Conservation (phyloP, 495 filamentous ascomycete genomes). For the Daldinia vernicosa region DNA sequence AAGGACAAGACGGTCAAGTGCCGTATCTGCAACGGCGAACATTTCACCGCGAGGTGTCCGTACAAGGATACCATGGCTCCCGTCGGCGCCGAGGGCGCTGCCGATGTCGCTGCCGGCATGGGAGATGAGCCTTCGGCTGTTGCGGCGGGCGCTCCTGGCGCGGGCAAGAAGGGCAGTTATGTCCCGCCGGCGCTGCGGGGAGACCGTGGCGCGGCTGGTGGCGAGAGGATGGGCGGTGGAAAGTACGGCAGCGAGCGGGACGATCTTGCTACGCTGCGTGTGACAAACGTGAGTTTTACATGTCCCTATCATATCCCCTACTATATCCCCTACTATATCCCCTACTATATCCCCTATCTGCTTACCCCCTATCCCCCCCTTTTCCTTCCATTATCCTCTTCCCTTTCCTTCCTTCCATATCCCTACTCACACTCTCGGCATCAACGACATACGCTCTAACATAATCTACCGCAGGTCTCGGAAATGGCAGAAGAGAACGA, state of each 20-base stretch:
- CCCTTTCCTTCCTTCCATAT: neutral
- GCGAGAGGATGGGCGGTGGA: slow-evolving; percentile 86
- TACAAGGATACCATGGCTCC: slow-evolving; percentile 74
- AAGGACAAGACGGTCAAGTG: slow-evolving; percentile 99
- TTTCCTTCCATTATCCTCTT: neutral
- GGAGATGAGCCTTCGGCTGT: slow-evolving; percentile 58
- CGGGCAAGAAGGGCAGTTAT: slow-evolving; percentile 79
- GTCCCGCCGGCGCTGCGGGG: slow-evolving; percentile 91
- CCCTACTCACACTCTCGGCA: neutral
- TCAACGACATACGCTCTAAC: slow-evolving; percentile 13
- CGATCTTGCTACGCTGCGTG: slow-evolving; percentile 92
- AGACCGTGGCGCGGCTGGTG: slow-evolving; percentile 66
- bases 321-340: neutral
- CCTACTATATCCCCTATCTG: no score
- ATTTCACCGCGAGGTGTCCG: slow-evolving; percentile 92
- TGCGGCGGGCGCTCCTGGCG: slow-evolving; percentile 48
- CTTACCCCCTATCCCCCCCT: neutral
- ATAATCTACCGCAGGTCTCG: slow-evolving; percentile 70
- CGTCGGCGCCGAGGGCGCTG: slow-evolving; percentile 61
- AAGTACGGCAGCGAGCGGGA: slow-evolving; percentile 90
- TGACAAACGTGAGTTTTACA: slow-evolving; percentile 84
- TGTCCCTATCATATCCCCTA: neutral
- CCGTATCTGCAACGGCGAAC: slow-evolving; percentile 96
- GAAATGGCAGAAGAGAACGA: slow-evolving; percentile 97
- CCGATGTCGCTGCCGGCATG: slow-evolving; percentile 63